A percentile compares a stretch with the other conserved stretches of the same genome.
phyloP scores from a whole-genome alignment of 2,329 filamentous ascomycete species.

The Lasiodiplodia sp. region DNA sequence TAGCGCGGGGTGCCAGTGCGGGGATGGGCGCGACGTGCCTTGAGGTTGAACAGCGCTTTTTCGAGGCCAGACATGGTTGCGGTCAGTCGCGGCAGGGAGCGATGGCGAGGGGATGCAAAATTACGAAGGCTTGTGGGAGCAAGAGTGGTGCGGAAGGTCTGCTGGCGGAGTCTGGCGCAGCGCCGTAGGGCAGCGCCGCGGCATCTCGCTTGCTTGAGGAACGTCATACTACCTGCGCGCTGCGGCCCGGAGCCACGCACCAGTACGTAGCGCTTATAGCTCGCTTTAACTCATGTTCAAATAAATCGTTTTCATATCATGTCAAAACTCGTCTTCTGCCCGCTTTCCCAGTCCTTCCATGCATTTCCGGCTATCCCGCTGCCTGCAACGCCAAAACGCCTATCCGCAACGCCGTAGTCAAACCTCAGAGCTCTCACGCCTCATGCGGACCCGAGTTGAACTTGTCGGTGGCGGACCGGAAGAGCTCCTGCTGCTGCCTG shows the following conservation, averaged over 20 bases:
- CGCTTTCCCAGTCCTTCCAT: conserved; percentile 7
- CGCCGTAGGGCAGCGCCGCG: conserved; percentile 6
- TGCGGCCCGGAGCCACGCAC: conserved; percentile 10
- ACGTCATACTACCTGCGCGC: conserved; percentile 21
- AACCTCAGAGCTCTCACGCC: conserved; percentile 13
- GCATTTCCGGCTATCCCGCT: conserved; percentile 5
- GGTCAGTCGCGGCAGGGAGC: neutral
- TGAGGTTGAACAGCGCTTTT: conserved; percentile 68
- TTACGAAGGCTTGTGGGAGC: neutral
- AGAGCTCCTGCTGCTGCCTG: conserved; percentile 88
- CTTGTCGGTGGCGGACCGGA: conserved; percentile 79
- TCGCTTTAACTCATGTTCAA: neutral
- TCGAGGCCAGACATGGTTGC: conserved; percentile 65
- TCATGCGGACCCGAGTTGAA: conserved; percentile 64
- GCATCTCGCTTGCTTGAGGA: conserved; percentile 19
- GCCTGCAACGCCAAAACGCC: conserved; percentile 27
- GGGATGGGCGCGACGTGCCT: conserved; percentile 50
- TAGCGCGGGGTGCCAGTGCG: conserved; percentile 33
- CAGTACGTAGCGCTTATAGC: neutral
- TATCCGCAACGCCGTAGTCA: conserved; percentile 23
- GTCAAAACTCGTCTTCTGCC: conserved; percentile 12
- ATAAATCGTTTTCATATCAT: conserved; percentile 8
- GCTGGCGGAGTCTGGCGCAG: conserved; percentile 19
- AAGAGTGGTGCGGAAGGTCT: neutral
- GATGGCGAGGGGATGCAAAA: neutral